Conservation (phyloP, 352 stramenopile species). For the Pelagophyceae sp. region DNA sequence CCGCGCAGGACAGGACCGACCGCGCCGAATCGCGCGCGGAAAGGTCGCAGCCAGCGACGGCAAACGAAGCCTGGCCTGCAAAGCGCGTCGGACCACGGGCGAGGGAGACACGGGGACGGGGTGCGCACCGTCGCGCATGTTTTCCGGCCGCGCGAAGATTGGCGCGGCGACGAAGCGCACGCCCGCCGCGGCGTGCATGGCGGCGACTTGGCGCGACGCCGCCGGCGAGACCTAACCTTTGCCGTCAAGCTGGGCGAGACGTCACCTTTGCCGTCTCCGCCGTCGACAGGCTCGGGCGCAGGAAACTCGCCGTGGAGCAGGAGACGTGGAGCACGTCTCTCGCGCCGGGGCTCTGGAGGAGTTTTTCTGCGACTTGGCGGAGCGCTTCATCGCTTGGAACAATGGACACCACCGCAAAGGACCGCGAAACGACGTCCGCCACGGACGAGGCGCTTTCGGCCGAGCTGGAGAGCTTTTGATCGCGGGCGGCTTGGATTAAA, state of each 20-base stretch:
- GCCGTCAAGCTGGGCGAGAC: no score
- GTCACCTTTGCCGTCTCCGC: no score
- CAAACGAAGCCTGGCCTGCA: conserved; percentile 9
- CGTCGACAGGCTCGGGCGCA: no score
- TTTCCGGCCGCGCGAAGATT: conserved; percentile 58
- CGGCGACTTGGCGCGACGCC: conserved; percentile 43
- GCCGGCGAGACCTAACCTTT: conserved; percentile 55
- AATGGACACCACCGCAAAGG: neutral
- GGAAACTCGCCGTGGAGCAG: conserved; percentile 3
- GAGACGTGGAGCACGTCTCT: neutral
- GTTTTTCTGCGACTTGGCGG: neutral
- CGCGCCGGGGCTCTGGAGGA: neutral
- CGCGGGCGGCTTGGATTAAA: no score
- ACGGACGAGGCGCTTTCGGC: neutral
- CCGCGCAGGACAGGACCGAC: neutral
- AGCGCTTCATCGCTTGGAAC: neutral
- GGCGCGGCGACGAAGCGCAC: conserved; percentile 49
- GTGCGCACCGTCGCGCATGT: conserved; percentile 12
- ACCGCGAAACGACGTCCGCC: neutral
- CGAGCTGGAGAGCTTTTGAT: no score
- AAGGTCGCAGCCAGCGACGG: neutral
- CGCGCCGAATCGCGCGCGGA: neutral
- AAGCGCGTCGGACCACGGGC: no score
- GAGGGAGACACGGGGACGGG: no score
- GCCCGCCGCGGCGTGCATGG: conserved; percentile 33